Evolutionary conservation across 768 basidiomycete genomes (phyloP).

Genomic region (Rhodotorula toruloides): DNA sequence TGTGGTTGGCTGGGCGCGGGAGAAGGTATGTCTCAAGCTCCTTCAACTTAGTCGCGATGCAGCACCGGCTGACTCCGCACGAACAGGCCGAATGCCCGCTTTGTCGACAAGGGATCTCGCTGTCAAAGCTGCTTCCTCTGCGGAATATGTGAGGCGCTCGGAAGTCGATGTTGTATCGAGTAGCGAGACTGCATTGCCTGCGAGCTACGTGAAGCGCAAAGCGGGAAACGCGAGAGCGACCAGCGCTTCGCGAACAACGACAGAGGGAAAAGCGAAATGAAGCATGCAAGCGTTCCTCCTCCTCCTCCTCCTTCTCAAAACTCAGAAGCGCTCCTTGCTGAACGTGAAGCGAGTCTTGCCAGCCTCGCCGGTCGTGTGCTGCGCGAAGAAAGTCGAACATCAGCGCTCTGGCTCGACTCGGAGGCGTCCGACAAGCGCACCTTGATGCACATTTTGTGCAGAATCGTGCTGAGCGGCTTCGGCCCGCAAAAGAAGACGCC

Average conservation of each 20-base stretch:
- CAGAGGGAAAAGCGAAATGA: not conserved
- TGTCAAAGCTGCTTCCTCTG: conserved; percentile 34
- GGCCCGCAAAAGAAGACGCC: conserved; percentile 70
- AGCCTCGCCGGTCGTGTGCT: conserved; percentile 65
- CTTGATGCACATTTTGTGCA: conserved; percentile 77
- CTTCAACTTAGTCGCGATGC: not conserved
- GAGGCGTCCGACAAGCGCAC: not conserved
- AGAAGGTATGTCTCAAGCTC: conserved; percentile 30
- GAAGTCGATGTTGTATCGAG: not conserved
- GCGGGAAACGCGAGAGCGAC: not conserved
- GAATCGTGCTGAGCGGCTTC: conserved; percentile 39
- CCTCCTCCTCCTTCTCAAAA: no score
- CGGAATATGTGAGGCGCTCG: conserved; percentile 26
- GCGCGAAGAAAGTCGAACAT: not conserved
- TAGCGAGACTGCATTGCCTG: not conserved
- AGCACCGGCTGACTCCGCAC: no score
- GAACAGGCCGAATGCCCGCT: conserved; percentile 40
- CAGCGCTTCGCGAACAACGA: not conserved
- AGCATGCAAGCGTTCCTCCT: not conserved
- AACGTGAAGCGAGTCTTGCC: conserved; percentile 75
- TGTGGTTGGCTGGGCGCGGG: conserved; percentile 42
- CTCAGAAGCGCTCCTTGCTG: conserved; percentile 55
- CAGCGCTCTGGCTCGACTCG: no score
- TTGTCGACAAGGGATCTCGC: conserved; percentile 33
- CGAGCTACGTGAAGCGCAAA: no score